Conservation (phyloP, 805 yeast genomes). For the Tetrapisispora taiwanensis region DNA sequence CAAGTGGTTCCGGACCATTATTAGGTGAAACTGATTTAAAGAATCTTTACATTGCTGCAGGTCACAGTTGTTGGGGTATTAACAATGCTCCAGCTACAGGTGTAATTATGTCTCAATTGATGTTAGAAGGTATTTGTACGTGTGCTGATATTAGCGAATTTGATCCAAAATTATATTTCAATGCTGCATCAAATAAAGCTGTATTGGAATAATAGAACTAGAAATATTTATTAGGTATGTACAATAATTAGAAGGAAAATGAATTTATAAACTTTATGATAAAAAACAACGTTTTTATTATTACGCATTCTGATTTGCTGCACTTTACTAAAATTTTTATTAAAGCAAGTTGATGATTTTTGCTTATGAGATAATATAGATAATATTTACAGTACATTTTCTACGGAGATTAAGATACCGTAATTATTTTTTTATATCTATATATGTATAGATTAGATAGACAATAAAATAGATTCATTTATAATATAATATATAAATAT, state of each 20-base stretch:
- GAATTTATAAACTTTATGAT: not conserved
- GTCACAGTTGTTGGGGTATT: conserved; percentile 98
- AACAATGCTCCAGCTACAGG: conserved; percentile 98
- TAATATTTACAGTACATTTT: no score
- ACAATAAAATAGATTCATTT: no score
- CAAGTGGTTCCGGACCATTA: conserved; percentile 85
- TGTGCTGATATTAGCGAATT: conserved; percentile 74
- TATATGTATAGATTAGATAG: no score
- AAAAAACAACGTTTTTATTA: no score
- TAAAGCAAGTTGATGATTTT: no score
- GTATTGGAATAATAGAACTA: not conserved
- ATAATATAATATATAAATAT: no score
- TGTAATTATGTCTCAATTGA: conserved; percentile 76
- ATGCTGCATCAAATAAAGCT: conserved; percentile 36
- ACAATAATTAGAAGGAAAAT: not conserved
- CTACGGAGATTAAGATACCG: no score
- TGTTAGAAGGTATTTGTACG: conserved; percentile 73
- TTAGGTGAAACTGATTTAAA: conserved; percentile 88
- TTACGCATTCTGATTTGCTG: no score
- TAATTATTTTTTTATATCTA: no score
- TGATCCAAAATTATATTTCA: conserved; percentile 81
- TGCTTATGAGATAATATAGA: no score
- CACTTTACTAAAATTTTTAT: no score
- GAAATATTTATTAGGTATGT: not conserved
- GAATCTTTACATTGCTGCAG: conserved; percentile 71